These are phyloP conservation scores for Podospora anserina DNA, from an alignment of 495 filamentous ascomycete genomes.

Conservation along the genomic window DNA sequence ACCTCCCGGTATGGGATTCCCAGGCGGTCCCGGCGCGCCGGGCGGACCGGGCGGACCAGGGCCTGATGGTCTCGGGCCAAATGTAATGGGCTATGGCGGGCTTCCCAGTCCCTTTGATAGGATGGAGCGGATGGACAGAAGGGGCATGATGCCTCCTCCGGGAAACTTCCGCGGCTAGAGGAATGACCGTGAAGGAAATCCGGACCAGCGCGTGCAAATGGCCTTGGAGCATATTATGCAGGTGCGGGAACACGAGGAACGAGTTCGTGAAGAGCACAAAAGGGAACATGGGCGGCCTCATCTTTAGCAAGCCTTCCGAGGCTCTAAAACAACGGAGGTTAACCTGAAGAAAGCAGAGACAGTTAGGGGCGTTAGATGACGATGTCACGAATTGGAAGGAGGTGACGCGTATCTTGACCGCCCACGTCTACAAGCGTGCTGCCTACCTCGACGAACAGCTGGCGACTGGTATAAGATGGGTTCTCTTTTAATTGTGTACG, in stretches of 20 bases:
- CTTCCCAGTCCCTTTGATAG: constrained; percentile 16
- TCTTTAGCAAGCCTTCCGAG: neutral
- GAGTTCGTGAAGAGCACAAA: neutral
- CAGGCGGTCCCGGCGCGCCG: constrained; percentile 38
- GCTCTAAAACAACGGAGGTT: neutral
- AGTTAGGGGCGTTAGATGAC: neutral
- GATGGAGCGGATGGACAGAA: constrained; percentile 12
- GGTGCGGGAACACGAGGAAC: neutral
- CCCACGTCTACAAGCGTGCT: too few relatives aligned
- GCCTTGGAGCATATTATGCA: neutral
- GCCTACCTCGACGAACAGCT: neutral
- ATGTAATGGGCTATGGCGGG: constrained; percentile 14
- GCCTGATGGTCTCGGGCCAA: constrained; percentile 11
- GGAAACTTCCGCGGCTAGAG: neutral
- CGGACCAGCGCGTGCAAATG: neutral
- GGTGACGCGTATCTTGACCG: neutral
- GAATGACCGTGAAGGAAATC: neutral
- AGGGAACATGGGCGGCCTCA: neutral
- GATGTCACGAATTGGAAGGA: neutral
- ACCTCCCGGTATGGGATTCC: constrained; percentile 48
- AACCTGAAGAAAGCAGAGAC: neutral
- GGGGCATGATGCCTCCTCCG: constrained; percentile 20
- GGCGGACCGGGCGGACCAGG: constrained; percentile 24
- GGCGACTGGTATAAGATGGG: neutral
- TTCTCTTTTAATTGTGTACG: neutral